Evolutionary conservation across 768 basidiomycete species (phyloP), one percentile per base, ranked within the genome.

Genomic region (Pleurotus ostreatus): DNA sequence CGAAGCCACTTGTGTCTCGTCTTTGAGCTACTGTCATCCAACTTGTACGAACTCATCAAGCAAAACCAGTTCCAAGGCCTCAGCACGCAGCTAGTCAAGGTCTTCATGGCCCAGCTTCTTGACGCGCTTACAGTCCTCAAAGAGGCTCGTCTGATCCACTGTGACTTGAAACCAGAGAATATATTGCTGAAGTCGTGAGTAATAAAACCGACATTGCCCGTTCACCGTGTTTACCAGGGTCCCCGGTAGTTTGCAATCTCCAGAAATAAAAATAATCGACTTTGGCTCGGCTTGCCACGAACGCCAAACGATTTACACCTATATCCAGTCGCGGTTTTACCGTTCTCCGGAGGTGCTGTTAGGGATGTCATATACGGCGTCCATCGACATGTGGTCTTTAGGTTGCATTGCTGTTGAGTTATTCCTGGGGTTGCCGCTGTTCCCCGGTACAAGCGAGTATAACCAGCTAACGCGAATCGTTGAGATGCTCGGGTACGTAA

Each of bases 321-420:
- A 99, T 74, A 98, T 99, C 68, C 97, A 99, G 68, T 98, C 95
- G 7, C 83, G 97, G 49, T 99, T 99, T 76, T 99, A 99, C 70
- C 90, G 97, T 44, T 96, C 93, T 2, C 97, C 97, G 11, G 97
- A 99, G 74, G 97, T 99, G 15, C 79, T 99, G 25, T 78, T 99
- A 22, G 94, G 94, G 12, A 86, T 98, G 69, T 86, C 94, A 11
- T 98, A 99, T 70, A 95, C 89, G 20, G 86, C 94, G 9, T 79
- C 92, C 9, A 98, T 99, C 72, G 97, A 99, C 70, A 98, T 99
- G 94, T 99, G 97, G 97, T 95, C 92, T 15, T 74, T 99, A 57
- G 97, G 97, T 2, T 98, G 97, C 67, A 99, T 99, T 59, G 97
- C 95, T 4, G 96, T 98, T 25, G 97, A 99, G 68, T 83, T 98